Base-by-base conservation (phyloP, 768 basidiomycete genomes). In the Leccinum sublutescens region DNA sequence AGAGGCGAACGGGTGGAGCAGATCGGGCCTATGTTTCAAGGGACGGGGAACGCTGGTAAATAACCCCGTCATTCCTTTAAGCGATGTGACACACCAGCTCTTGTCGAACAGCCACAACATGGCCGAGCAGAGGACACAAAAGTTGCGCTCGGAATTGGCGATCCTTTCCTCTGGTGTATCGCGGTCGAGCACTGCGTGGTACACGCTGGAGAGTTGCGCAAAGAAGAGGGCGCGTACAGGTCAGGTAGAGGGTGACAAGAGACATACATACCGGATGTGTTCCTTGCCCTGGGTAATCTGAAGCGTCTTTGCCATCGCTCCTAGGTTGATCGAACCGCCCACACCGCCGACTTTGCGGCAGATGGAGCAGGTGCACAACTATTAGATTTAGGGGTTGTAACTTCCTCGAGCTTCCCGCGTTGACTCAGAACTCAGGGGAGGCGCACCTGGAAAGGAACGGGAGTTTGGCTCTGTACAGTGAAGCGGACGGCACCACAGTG, bases 81-180 rank as follows among this genome's bases (percentile, higher is more conserved):
- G 29, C 1, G 29, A 5, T 48, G 47, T 4, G 10, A 64, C 78
- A 38, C 51, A 87, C 86, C 85, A 86, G 2, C 62, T 59, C 52
- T 75, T 65, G 55, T 87, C 84, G 57, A 82, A 88, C 27, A 85
- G 64, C 87, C 87, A 88, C 9, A 88, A 72, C 87, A 88, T 87
- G 47, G 79, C 69, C 1, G 85, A 83, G 66, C 86, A 88, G 58
- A 79, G 82, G 29, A 77, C 78, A 65, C 87, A 88, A 66, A 88
- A 88, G 62, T 80, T 81, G 34, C 87, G 76, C 62, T 88, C 82
- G 11, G 86, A 87, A 1, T 76, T 71, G 0, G 80, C 81, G 19
- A 78, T 73, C 21, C 54, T 66, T 65, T 87, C 76, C 7, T 81
- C 33, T 0, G 77, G 73, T 0, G 84, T 85, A 56, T 77, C 86